A percentile compares a stretch with the other conserved stretches of the same genome.
Conservation (phyloP, 225 moss, liverwort and hornwort genomes). For the Anthoceros angustus region DNA sequence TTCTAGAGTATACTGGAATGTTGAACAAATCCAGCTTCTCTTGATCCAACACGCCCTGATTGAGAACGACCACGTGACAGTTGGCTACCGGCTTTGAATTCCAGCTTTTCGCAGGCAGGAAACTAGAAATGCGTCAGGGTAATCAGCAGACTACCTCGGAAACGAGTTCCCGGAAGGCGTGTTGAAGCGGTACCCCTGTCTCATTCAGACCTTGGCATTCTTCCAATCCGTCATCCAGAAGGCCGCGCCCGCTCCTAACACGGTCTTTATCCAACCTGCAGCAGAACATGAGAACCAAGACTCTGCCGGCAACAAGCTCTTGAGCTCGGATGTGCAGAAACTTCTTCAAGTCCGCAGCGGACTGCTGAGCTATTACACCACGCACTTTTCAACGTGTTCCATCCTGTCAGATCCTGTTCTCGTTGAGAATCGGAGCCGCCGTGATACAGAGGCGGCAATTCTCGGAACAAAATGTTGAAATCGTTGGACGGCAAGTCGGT, state of each 20-base stretch:
- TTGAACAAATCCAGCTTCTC: conserved; percentile 21
- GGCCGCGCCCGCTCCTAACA: conserved; percentile 4
- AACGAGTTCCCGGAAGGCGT: conserved; percentile 24
- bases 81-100: too few relatives aligned
- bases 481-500: conserved; percentile 39
- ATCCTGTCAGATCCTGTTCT: conserved; percentile 28
- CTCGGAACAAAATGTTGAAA: conserved; percentile 40
- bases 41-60: conserved; percentile 20
- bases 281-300: conserved; percentile 9
- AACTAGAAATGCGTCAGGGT: too few relatives aligned
- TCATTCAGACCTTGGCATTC: conserved; percentile 14
- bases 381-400: conserved; percentile 13
- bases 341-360: conserved; percentile 21
- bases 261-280: not conserved
- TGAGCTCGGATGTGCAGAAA: conserved; percentile 38
- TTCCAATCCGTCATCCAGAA: not conserved
- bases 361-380: conserved; percentile 27
- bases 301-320: conserved; percentile 32
- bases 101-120: too few relatives aligned
- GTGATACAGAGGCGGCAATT: conserved; percentile 7
- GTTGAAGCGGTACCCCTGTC: conserved; percentile 13
- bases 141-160: conserved; percentile 21
- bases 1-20: conserved; percentile 14
- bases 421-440: conserved; percentile 19
- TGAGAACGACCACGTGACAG: too few relatives aligned